Base-by-base conservation (phyloP, 164 flowering plant species). In the Stephania yunnanensis region DNA sequence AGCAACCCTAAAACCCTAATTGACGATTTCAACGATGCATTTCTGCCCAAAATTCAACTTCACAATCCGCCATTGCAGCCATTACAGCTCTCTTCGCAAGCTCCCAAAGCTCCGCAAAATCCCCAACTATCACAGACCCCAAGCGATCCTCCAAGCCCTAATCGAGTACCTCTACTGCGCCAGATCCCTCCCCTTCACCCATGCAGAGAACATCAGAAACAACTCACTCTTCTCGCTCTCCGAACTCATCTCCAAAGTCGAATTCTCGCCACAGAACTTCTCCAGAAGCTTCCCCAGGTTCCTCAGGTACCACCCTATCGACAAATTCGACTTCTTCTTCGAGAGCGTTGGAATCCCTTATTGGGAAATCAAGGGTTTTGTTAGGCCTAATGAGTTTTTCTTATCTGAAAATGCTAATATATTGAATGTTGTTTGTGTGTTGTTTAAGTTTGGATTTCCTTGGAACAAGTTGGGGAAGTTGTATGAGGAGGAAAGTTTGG, bases 301-400 rank as follows among this genome's bases (percentile, higher is more conserved):
- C 76, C 85, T 92, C 76, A 84, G 89, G 73, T 92, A 92, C 85
- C 84, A 89, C 68, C 94, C 92, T 61, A 81, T 90, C 55, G 86
- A 87, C 71, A 92, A 92, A 70, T 85, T 87, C 45, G 88, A 86
- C 64, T 87, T 88, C 74, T 87, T 92, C 81, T 85, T 84, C 45
- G 94, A 90, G 72, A 90, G 92, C 73, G 89, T 90, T 19, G 97
- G 94, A 15, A 79, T 92, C 22, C 44, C 74, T 64, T 74, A 80
- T 53, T 4, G 63, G 10, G 84, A 85, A 45, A 80, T 87, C 74
- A 11, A 36, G 30, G 17, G 65, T 1, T 72, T 83, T 64, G 81
- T 89, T 79, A 87, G 88, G 1, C 30, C 76, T 0, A 75, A 86
- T 13, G 81, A 82, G 75, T 84, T 86, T 69, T 91, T 90, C 75